These are phyloP conservation scores for Hypoxylon crocopeplum DNA, from an alignment of 495 filamentous ascomycete genomes.

Conservation along the genomic window DNA sequence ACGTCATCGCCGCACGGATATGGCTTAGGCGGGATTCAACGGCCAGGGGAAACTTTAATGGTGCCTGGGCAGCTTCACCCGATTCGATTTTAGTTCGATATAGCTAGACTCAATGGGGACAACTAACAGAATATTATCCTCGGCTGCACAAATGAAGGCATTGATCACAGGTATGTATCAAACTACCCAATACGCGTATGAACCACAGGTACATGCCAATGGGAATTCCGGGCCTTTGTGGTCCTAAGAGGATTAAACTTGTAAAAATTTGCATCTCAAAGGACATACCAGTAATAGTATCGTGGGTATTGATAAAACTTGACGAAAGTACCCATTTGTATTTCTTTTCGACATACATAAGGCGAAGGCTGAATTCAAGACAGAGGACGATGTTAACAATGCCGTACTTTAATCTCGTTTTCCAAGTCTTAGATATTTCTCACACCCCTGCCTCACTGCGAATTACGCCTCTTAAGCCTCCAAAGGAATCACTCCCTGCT, in stretches of 20 bases:
- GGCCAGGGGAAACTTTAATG: neutral
- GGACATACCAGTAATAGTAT: too few species aligned
- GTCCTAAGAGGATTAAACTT: neutral
- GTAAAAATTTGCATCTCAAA: too few species aligned
- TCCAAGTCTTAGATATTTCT: conserved; percentile 21
- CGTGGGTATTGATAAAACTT: too few species aligned
- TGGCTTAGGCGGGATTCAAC: conserved; percentile 2
- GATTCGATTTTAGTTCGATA: neutral
- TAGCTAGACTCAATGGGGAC: too few species aligned
- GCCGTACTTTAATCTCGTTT: conserved; percentile 28
- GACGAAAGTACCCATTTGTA: too few species aligned
- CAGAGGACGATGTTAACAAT: conserved; percentile 1
- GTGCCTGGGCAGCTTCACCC: conserved; percentile 6
- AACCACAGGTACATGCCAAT: neutral
- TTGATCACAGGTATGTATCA: too few species aligned
- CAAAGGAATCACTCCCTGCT: conserved; percentile 16
- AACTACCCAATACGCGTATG: neutral
- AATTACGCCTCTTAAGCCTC: conserved; percentile 4
- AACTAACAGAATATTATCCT: too few species aligned
- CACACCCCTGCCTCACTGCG: conserved; percentile 12
- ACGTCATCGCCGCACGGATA: conserved; percentile 29
- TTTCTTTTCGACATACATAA: neutral
- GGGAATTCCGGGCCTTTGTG: neutral
- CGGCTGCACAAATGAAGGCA: too few species aligned
- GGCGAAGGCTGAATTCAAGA: conserved; percentile 1